phyloP scores from a whole-genome alignment of 306 rosid species.

The Hylodesmum podocarpum region DNA sequence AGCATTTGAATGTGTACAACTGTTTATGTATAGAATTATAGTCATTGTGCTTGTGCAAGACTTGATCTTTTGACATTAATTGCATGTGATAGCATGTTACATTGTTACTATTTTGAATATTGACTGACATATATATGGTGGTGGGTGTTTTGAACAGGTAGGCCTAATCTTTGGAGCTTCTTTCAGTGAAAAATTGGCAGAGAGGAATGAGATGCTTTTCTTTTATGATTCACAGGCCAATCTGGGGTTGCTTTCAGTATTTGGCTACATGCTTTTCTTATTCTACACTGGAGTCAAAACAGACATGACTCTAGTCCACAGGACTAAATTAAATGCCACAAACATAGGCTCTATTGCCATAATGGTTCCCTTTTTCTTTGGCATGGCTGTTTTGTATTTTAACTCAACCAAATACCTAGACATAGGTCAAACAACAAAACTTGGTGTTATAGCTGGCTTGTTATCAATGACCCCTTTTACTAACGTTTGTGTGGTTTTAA shows the following conservation, averaged over 20 bases:
- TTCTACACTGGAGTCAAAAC: constrained; percentile 69
- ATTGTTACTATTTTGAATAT: background rate
- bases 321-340: constrained; percentile 38
- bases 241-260: constrained; percentile 41
- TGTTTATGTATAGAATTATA: no score
- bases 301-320: constrained; percentile 46
- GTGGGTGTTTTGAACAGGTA: constrained; percentile 16
- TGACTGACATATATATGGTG: background rate
- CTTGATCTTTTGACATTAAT: background rate
- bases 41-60: background rate
- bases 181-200: background rate
- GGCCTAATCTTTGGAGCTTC: constrained; percentile 28
- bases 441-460: constrained; percentile 5
- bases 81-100: background rate
- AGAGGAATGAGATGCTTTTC: constrained; percentile 20
- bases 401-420: background rate
- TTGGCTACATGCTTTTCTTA: constrained; percentile 57
- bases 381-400: background rate
- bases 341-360: constrained; percentile 36
- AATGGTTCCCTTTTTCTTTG: constrained; percentile 41
- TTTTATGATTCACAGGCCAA: constrained; percentile 43
- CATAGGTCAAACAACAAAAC: background rate
- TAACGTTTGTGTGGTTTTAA: constrained; percentile 44
- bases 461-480: constrained; percentile 47
- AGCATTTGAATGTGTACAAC: background rate